Evolutionary conservation across 805 yeast species (phyloP).

Genomic region (Cyberlindnera galapagoensis): DNA sequence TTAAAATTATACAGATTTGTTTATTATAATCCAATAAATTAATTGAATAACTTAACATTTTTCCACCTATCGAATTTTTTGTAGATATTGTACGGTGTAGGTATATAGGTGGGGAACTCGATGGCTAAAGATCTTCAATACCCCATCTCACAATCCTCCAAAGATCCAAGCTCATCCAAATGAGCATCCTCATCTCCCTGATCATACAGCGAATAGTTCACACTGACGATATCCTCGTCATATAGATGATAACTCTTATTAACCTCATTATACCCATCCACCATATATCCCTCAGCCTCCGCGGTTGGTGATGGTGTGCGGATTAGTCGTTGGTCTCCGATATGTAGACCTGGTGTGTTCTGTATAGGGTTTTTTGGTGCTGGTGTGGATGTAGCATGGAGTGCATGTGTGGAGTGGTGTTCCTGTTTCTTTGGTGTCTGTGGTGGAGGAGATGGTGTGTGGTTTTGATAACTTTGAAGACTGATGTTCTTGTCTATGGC

Average conservation of each 20-base stretch:
- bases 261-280: constrained; percentile 21
- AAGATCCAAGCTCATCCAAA: constrained; percentile 9
- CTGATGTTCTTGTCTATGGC: constrained; percentile 14
- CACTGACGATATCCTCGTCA: constrained; percentile 20
- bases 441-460: too few relatives aligned
- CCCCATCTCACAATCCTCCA: constrained; percentile 21
- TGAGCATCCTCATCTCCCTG: constrained; percentile 20
- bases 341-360: too few relatives aligned
- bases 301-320: constrained; percentile 18
- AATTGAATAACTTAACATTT: neutral
- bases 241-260: constrained; percentile 20
- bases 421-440: neutral
- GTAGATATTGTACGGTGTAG: neutral
- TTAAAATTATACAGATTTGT: neutral
- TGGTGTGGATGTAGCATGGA: neutral
- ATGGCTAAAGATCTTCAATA: too few relatives aligned
- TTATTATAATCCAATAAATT: neutral
- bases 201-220: constrained; percentile 23
- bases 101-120: too few relatives aligned
- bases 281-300: constrained; percentile 22
- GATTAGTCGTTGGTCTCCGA: too few relatives aligned
- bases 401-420: too few relatives aligned
- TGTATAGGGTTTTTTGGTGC: neutral
- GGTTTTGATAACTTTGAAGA: constrained; percentile 9
- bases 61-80: neutral